Conservation (phyloP, 164 flowering plant species). For the Piper longum region DNA sequence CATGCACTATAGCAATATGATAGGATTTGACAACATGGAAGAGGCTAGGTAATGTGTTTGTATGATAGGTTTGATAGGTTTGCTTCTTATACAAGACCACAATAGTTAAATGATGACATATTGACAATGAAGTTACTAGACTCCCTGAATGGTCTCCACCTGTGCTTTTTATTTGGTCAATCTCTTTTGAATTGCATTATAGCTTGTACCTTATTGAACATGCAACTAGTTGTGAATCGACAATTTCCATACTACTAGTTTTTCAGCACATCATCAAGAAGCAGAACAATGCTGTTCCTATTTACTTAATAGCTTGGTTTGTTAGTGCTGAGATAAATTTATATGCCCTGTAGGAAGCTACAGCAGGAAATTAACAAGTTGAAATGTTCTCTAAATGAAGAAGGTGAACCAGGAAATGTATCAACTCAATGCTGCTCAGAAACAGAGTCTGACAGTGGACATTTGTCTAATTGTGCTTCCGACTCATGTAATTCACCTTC, state of each 20-base stretch:
- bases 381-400: conserved; percentile 23
- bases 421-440: conserved; percentile 56
- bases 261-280: no score
- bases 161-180: no score
- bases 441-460: conserved; percentile 55
- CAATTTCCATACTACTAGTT: no score
- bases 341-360: conserved; percentile 37
- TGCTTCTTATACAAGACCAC: no score
- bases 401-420: conserved; percentile 14
- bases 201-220: no score
- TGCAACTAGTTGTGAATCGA: no score
- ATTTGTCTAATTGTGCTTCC: conserved; percentile 23
- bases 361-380: conserved; percentile 41
- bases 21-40: conserved; percentile 78
- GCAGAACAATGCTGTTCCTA: no score
- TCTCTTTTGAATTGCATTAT: no score
- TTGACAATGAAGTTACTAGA: no score
- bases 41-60: conserved; percentile 44
- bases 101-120: no score
- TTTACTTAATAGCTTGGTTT: not conserved
- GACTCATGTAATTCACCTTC: conserved; percentile 22
- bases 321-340: not conserved
- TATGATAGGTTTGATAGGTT: no score
- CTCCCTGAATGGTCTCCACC: no score
- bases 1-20: conserved; percentile 94